These are phyloP conservation scores for Protomyces macrosporus DNA, from an alignment of 1,139 yeast species.

Conservation along the genomic window DNA sequence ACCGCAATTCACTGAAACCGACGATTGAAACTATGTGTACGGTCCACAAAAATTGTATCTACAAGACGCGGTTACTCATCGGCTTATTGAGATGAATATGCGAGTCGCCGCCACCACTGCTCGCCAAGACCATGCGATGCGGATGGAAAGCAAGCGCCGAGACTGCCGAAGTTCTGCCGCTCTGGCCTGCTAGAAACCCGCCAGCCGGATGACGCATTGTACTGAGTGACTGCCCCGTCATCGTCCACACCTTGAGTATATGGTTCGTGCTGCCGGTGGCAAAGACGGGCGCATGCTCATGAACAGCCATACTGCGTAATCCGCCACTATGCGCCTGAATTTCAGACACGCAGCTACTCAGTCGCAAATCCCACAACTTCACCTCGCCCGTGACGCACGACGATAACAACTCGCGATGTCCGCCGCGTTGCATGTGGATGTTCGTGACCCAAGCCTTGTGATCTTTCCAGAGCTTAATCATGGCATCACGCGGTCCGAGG, in stretches of 20 bases:
- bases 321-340: conserved; percentile 59
- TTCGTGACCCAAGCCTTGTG: conserved; percentile 64
- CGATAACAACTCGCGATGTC: conserved; percentile 79
- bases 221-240: conserved; percentile 68
- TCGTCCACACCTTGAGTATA: conserved; percentile 76
- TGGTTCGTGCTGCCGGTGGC: conserved; percentile 55
- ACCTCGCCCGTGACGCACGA: conserved; percentile 78
- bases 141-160: conserved; percentile 80
- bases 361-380: conserved; percentile 84
- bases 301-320: conserved; percentile 72
- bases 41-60: neutral
- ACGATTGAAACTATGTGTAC: neutral
- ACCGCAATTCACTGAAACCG: conserved; percentile 5
- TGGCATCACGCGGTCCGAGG: conserved; percentile 73
- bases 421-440: conserved; percentile 95
- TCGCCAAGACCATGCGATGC: conserved; percentile 88
- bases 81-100: conserved; percentile 20
- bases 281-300: conserved; percentile 83
- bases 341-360: conserved; percentile 61
- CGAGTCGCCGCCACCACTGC: conserved; percentile 27
- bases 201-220: conserved; percentile 51
- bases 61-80: neutral
- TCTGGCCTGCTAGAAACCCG: conserved; percentile 41
- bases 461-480: conserved; percentile 74
- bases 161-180: conserved; percentile 45